Evolutionary conservation across 192 early-diverging fungal genomes (phyloP).

Genomic region (Umbelopsis sp.): DNA sequence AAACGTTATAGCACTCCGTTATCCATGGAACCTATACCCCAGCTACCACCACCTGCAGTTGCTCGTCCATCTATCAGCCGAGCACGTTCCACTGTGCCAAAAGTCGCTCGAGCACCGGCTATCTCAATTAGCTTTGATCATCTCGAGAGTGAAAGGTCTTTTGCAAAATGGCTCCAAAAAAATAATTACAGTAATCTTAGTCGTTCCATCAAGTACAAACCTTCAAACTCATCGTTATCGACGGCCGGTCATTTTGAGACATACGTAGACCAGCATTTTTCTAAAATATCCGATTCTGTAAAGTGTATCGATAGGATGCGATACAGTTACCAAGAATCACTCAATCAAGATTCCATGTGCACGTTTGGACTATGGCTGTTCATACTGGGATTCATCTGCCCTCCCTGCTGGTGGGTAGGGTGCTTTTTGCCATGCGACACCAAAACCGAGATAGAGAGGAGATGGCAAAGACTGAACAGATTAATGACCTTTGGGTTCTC

Average conservation of each 20-base stretch:
- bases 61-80: background rate
- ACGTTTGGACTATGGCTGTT: background rate
- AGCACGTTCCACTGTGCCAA: background rate
- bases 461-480: background rate
- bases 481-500: constrained; percentile 11
- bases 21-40: background rate
- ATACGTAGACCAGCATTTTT: constrained; percentile 9
- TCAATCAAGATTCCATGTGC: background rate
- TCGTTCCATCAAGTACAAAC: background rate
- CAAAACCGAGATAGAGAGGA: background rate
- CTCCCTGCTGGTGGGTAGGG: constrained; percentile 1
- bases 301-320: background rate
- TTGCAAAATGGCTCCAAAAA: constrained; percentile 2
- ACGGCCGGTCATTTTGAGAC: background rate
- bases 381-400: background rate
- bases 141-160: background rate
- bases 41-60: background rate
- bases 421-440: background rate
- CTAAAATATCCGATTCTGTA: background rate
- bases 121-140: constrained; percentile 7
- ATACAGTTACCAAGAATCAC: background rate
- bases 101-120: background rate
- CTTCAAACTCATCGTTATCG: background rate
- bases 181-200: background rate
- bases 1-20: constrained; percentile 7